Conservation (phyloP, 768 basidiomycete species). For the Naganishia friedmannii region DNA sequence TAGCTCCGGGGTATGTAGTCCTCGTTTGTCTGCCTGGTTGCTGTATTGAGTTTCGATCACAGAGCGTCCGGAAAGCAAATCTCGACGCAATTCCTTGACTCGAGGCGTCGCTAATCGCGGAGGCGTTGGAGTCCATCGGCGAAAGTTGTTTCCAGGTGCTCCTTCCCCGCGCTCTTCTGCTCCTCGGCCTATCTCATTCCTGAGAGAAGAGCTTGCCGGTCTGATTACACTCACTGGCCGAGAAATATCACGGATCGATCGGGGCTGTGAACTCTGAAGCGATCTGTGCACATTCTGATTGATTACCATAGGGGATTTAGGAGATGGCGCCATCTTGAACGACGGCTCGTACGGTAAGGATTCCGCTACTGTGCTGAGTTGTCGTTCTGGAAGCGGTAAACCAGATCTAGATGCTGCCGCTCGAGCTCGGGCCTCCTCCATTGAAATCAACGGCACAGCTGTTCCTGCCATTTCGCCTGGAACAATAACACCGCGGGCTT, state of each 20-base stretch:
- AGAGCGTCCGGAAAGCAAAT: constrained; percentile 3
- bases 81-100: neutral
- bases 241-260: neutral
- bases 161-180: neutral
- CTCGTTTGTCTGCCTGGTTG: neutral
- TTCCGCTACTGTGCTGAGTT: neutral
- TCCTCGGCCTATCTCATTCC: neutral
- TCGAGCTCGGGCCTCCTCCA: constrained; percentile 20
- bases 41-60: neutral
- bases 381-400: neutral
- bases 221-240: neutral
- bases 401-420: neutral
- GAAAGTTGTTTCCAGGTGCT: neutral
- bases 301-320: neutral
- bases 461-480: neutral
- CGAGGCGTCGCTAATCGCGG: constrained; percentile 2
- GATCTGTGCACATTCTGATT: neutral
- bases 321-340: neutral
- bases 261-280: neutral
- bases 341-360: neutral
- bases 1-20: neutral
- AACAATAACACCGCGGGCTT: neutral
- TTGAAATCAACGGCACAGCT: neutral
- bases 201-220: neutral
- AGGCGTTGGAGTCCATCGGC: neutral